phyloP scores from a whole-genome alignment of 2,329 filamentous ascomycete species.

The Cercospora brassicicola region DNA sequence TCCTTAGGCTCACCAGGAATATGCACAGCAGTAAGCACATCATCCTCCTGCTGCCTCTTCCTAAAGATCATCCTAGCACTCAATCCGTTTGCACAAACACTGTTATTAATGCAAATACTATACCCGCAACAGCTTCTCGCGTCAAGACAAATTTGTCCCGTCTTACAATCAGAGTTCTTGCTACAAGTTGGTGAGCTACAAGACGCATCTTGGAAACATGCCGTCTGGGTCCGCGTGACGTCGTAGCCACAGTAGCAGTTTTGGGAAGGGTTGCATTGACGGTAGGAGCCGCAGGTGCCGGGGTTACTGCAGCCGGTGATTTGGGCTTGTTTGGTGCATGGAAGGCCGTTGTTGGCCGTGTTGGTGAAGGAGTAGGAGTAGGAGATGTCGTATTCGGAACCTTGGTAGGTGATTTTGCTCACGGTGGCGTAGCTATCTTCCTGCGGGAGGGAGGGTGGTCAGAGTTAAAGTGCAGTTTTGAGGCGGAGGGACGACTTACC shows the following conservation, averaged over 20 bases:
- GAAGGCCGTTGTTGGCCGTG: slow-evolving; percentile 6
- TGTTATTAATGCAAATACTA: slow-evolving; percentile 13
- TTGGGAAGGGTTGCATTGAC: slow-evolving; percentile 3
- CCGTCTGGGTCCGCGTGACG: not conserved
- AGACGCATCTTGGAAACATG: slow-evolving; percentile 5
- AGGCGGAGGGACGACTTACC: not conserved
- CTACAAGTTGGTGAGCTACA: slow-evolving; percentile 6
- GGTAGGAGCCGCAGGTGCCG: slow-evolving; percentile 4
- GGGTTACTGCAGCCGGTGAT: slow-evolving; percentile 2
- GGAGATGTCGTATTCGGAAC: slow-evolving; percentile 7
- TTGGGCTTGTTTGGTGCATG: slow-evolving; percentile 7
- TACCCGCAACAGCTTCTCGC: slow-evolving; percentile 13
- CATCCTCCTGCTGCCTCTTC: slow-evolving; percentile 8
- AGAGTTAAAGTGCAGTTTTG: too few species aligned
- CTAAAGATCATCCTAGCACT: slow-evolving; percentile 15
- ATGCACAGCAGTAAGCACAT: slow-evolving; percentile 12
- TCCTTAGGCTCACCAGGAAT: slow-evolving; percentile 1
- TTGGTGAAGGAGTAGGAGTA: slow-evolving; percentile 16
- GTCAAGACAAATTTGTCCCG: slow-evolving; percentile 7
- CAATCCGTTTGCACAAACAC: slow-evolving; percentile 14
- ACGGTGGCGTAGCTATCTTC: slow-evolving; percentile 11
- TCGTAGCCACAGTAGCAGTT: slow-evolving; percentile 13
- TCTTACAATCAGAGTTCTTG: slow-evolving; percentile 10
- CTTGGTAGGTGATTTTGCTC: not conserved
- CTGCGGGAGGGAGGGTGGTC: not conserved